Evolutionary conservation across 169 alveolate species (phyloP).

Genomic region (Cryptosporidium parvum): DNA sequence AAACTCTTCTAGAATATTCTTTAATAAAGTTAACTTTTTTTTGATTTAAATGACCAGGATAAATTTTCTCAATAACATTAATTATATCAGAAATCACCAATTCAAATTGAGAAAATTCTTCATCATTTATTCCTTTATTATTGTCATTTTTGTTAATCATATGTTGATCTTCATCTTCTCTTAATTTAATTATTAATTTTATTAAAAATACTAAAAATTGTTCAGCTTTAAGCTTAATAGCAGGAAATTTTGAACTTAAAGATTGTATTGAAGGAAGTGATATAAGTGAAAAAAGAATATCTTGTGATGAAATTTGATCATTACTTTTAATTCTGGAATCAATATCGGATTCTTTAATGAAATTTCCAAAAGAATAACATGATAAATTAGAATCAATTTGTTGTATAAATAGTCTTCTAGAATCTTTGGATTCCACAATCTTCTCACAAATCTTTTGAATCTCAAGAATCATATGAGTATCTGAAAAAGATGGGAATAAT

Average conservation of each 20-base stretch:
- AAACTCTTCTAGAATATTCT: constrained; percentile 60
- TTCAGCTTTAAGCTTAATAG: constrained; percentile 52
- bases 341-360: neutral
- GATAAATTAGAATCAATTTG: constrained; percentile 1
- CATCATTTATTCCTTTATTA: neutral
- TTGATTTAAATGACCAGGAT: neutral
- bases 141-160: too few species aligned
- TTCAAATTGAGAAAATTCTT: neutral
- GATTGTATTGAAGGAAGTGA: constrained; percentile 52
- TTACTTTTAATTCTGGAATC: neutral
- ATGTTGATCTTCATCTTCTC: neutral
- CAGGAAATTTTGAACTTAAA: constrained; percentile 19
- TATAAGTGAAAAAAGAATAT: constrained; percentile 6
- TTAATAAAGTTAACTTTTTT: neutral
- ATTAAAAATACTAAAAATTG: constrained; percentile 1
- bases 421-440: neutral
- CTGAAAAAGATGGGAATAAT: constrained; percentile 19
- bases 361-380: neutral
- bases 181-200: neutral
- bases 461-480: constrained; percentile 14
- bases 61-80: neutral
- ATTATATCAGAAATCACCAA: neutral
- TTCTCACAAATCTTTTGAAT: constrained; percentile 44
- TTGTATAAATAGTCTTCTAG: neutral
- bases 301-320: neutral